Evolutionary conservation across 1,139 yeast genomes (phyloP), one percentile per base, ranked within the genome.

Genomic region (Yamadazyma sp.): DNA sequence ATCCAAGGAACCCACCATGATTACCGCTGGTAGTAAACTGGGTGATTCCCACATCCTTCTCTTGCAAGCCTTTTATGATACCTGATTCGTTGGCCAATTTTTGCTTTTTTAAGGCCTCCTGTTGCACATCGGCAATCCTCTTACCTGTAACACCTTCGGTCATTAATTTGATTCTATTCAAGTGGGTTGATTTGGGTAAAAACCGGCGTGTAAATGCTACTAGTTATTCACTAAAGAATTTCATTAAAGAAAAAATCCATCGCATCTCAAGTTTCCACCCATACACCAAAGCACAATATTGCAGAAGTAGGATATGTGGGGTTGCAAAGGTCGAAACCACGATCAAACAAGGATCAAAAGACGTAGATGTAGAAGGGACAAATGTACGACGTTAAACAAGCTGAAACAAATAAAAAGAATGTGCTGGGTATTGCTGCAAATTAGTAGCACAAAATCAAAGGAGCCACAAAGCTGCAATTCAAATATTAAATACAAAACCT

Each of bases 11-110:
- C 2, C 96, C 95, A 3, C 73, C 64, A 8, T 70, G 58, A 40
- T 52, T 48, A n/a, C 45, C 44, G 16, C 48, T 54, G 34, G 81
- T 79, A 28, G 88, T 64, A 52, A 69, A 89, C 40, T 78, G 77
- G 1, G 88, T 80, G 46, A 92, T 90, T 6, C 97, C 97, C 8
- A 90, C 98, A 59, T 86, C 94, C 6, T 51, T 38, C 58, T 87
- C 97, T 38, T 66, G 69, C 29, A 75, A 64, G 14, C 54, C 30
- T 29, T 37, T 40, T 7, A 25, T 22, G 3, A 40, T 25, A 15
- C 16, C 20, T 31, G 39, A 31, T 21, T 36, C 34, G 27, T 35
- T 25, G n/a, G 29, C 40, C 7, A 35, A 12, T 34, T 43, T 51
- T 3, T 35, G 17, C 32, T 43, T 45, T 34, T 48, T 51, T 15